Base-by-base conservation (phyloP, 352 stramenopile species). In the Globisporangium okanoganense region DNA sequence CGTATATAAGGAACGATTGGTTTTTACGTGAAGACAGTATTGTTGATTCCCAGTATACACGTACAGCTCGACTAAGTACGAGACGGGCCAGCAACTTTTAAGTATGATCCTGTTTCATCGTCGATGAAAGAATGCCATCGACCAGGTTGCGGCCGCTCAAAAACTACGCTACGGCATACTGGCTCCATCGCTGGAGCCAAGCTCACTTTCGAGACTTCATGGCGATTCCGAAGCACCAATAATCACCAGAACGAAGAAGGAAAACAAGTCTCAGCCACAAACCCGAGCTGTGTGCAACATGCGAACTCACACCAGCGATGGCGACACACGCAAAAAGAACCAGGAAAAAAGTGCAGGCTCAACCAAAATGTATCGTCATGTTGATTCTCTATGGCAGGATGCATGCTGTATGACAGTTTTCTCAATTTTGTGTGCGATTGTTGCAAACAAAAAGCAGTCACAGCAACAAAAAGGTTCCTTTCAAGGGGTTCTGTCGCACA, bases 401-500 rank as follows among this genome's bases (percentile, higher is more conserved):
- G 2, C 22, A 58, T 20, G 51, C 51, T 48, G 31, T 58, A 35
- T 48, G 51, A 16, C 18, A 44, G 33, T 40, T 57, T 57, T 14
- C 18, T 20, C 12, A 10, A 41, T 36, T 58, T 56, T 57, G 50
- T 59, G 22, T n/a, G n/a, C 52, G 24, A 50, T 59, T 59, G 53
- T 59, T 59, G 20, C 53, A 59, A 36, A 59, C 29, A 18, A 43
- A 43, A 43, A 43, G 2, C 38, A 59, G 53, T 59, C 53, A 36
- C 53, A 59, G 36, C 52, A 48, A 6, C 51, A 58, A 29, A 14
- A 41, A 31, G 14, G 20, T 45, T 51, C 41, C 27, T 52, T 55
- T 27, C 18, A n/a, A 3, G 53, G 22, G 24, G 44, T 60, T 25
- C 35, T 60, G 54, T 60, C 54, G 54, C 54, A 60, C 54, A 50